Base-by-base conservation (phyloP, 306 rosid species). In the Hippophae tibetana region DNA sequence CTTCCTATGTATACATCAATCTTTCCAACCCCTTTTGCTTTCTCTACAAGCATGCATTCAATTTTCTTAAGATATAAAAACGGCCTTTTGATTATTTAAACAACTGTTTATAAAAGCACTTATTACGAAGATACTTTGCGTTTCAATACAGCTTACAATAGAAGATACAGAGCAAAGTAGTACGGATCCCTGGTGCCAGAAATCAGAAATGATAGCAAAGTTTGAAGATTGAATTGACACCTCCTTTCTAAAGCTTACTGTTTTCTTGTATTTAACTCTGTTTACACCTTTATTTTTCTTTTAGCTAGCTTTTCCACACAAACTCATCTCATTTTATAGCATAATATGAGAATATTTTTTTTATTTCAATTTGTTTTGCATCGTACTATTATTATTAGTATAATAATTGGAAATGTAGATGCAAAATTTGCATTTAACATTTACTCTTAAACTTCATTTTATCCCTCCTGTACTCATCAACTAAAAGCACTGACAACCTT, bases 221-320 rank as follows among this genome's bases (percentile, higher is more conserved):
- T 3, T 13, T 12, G 56, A 67, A 67, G 63, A 53, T 46, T 52
- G 81, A 68, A 72, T 52, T 76, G 68, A 69, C 70, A 68, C 62
- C 40, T 68, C 74, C 66, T 68, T 65, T 63, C 69, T 5, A 73
- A 61, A 52, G 43, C 58, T 43, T 49, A 60, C 43, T 18, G 13
- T 58, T 42, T 58, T 18, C 23, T 18, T 18, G 23, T 18, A 18
- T 18, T 18, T 18, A 0, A 18, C 23, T 18, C 23, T 18, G 23
- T 18, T 18, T 18, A 18, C 7, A 7, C 8, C 27, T 8, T 41
- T 50, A 42, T 52, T 46, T 52, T 58, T 70, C 61, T 82, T 58
- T 77, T 70, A 61, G 60, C 56, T 71, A 74, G 80, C 23, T 18
- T 77, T 78, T 46, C 56, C 51, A 68, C 59, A 58, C 70, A 71